A percentile compares a stretch with the other conserved stretches of the same genome.
Evolutionary conservation across 2,329 filamentous ascomycete genomes (phyloP).

Genomic region (Phialemonium atrogriseum): DNA sequence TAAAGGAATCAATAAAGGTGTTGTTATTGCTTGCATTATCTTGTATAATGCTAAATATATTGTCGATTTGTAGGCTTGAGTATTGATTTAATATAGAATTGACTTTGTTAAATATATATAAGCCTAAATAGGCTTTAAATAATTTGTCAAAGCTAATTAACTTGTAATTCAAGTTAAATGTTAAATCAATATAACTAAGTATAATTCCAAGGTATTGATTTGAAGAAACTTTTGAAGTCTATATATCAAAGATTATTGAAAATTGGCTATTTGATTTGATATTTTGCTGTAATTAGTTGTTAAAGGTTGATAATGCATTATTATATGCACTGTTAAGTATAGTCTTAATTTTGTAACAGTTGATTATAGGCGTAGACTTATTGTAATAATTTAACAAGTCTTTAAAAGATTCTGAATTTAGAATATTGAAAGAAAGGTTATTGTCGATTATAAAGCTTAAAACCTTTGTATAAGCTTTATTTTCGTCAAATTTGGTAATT

Average conservation of each 20-base stretch:
- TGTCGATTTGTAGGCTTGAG: background rate
- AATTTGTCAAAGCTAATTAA: no score
- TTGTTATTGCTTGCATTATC: no score
- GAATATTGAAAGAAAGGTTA: conserved; percentile 1
- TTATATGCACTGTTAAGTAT: background rate
- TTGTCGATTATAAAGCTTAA: conserved; percentile 1
- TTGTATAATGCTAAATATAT: background rate
- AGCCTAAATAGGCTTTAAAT: no score
- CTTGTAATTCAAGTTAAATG: no score
- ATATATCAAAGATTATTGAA: no score
- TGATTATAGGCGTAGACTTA: background rate
- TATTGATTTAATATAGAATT: background rate
- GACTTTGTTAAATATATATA: background rate
- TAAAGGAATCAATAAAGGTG: background rate
- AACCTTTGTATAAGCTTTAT: background rate
- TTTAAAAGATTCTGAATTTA: conserved; percentile 1
- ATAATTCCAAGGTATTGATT: no score
- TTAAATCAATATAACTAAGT: no score
- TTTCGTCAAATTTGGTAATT: background rate
- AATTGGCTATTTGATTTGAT: no score
- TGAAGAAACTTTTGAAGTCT: no score
- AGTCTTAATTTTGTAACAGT: background rate
- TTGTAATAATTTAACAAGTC: background rate
- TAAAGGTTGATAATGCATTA: background rate
- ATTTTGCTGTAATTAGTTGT: background rate